Base-by-base conservation (phyloP, 169 alveolate genomes). In the Plasmodium cynomolgi region DNA sequence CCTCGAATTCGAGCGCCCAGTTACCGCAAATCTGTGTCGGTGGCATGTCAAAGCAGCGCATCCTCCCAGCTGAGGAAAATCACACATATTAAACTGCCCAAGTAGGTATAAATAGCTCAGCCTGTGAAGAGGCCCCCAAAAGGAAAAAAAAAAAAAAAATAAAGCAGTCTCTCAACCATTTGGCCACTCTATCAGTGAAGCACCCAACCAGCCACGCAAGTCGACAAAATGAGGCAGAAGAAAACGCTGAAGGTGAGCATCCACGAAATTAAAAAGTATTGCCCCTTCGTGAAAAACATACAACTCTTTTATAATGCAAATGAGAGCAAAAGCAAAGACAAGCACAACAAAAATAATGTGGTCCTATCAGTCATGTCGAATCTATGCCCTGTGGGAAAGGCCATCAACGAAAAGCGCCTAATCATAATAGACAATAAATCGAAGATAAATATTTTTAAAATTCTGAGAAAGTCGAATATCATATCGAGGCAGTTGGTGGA, bases 351-450 rank as follows among this genome's bases (percentile, higher is more conserved):
- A 34, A 91, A 91, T 44, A 91, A 91, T 82, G 86, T 91, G 9
- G 95, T 72, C 74, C 56, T 91, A 23, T 91, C 95, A 11, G 92
- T 91, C 34, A 91, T 91, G 95, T 62, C 95, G 7, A 73, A 82
- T 81, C 56, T 91, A 72, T 91, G 95, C 26, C 95, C 95, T 0
- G 44, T 91, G 56, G 95, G 95, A 33, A 91, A 91, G 44, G 95
- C 92, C 15, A 81, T 91, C n/a, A 91, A 91, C 74, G 84, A 91
- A 50, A 91, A 91, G 56, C 95, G 83, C 56, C 11, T 91, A 71
- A 91, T 91, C 23, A 58, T 91, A 81, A 91, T 91, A 91, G 95
- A 91, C 47, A 82, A 91, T 56, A 91, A 91, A 50, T 81, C 95
- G 3, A 81, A 81, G 50, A 91, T 81, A 50, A 91, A 91, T 37